Percentiles rank a stretch among this genome's conserved stretches.
These are phyloP conservation scores for Boletus rubroflammeus DNA, from an alignment of 768 basidiomycete genomes.

Conservation along the genomic window DNA sequence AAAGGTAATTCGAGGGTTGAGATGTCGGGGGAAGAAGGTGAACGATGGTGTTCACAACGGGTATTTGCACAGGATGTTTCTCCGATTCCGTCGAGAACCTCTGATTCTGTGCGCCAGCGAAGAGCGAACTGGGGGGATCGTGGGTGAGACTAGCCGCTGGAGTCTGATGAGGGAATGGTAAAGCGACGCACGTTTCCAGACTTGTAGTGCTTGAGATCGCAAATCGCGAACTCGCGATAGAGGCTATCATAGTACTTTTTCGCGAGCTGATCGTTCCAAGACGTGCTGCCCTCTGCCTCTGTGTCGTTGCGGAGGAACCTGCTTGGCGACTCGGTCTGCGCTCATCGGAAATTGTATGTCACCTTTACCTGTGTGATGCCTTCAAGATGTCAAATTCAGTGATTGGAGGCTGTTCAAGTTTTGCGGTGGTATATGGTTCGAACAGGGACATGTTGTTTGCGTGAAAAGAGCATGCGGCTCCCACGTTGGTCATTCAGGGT, in stretches of 20 bases:
- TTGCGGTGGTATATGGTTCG: slow-evolving; percentile 11
- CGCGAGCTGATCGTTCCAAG: slow-evolving; percentile 85
- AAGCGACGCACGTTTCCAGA: slow-evolving; percentile 66
- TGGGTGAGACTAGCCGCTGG: background rate
- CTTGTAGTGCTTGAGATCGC: slow-evolving; percentile 95
- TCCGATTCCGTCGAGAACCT: slow-evolving; percentile 82
- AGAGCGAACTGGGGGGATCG: slow-evolving; percentile 63
- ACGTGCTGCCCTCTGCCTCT: slow-evolving; percentile 14
- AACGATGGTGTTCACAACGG: slow-evolving; percentile 68
- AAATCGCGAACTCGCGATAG: slow-evolving; percentile 89
- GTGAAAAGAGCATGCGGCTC: background rate
- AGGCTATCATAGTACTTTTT: slow-evolving; percentile 84
- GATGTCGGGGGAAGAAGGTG: slow-evolving; percentile 36
- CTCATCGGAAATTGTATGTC: background rate
- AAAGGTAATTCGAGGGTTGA: slow-evolving; percentile 89
- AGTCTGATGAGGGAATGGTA: background rate
- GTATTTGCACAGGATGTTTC: slow-evolving; percentile 88
- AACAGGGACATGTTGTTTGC: slow-evolving; percentile 4
- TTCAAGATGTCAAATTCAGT: slow-evolving; percentile 78
- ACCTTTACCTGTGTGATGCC: slow-evolving; percentile 59
- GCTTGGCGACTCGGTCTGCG: background rate
- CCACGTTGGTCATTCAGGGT: background rate
- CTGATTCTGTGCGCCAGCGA: slow-evolving; percentile 90
- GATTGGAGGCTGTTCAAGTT: background rate
- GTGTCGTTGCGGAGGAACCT: slow-evolving; percentile 73